Evolutionary conservation across 1,284 basidiomycete species (phyloP).

Genomic region (Pisolithus thermaeus): DNA sequence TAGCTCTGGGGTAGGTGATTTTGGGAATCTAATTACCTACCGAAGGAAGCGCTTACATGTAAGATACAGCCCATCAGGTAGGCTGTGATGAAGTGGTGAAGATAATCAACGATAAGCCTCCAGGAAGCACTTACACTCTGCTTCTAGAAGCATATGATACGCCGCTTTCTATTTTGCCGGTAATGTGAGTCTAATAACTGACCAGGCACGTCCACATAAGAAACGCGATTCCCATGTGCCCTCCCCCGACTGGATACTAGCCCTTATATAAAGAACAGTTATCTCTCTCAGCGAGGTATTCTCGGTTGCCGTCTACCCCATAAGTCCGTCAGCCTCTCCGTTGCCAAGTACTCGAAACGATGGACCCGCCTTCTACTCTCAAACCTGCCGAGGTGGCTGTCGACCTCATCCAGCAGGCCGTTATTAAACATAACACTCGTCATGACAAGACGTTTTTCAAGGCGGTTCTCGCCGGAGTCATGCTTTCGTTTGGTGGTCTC

Average conservation of each 20-base stretch:
- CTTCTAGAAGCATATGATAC: too few relatives aligned
- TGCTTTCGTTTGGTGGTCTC: slow-evolving; percentile 70
- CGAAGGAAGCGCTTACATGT: too few relatives aligned
- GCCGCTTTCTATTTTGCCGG: too few relatives aligned
- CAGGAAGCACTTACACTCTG: too few relatives aligned
- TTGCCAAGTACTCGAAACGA: slow-evolving; percentile 9
- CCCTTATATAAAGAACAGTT: not conserved
- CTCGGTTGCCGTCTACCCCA: slow-evolving; percentile 2
- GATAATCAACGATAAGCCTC: too few relatives aligned
- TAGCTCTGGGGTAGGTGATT: too few relatives aligned
- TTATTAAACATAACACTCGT: slow-evolving; percentile 58
- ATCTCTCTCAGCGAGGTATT: not conserved
- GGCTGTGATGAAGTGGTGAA: too few relatives aligned
- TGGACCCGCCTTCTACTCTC: slow-evolving; percentile 45
- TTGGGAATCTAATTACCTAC: too few relatives aligned
- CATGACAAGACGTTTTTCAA: slow-evolving; percentile 59
- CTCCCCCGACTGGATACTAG: slow-evolving; percentile 13
- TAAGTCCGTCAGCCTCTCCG: not conserved
- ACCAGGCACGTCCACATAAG: not conserved
- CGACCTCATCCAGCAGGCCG: slow-evolving; percentile 49
- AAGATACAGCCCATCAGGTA: too few relatives aligned
- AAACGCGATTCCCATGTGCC: not conserved
- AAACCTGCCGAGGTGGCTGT: slow-evolving; percentile 55
- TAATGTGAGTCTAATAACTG: not conserved
- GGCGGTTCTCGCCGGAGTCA: slow-evolving; percentile 63